A percentile compares a stretch with the other conserved stretches of the same genome.
These are phyloP conservation scores for Magnolia sinica DNA, from an alignment of 164 flowering plant species.

Conservation along the genomic window DNA sequence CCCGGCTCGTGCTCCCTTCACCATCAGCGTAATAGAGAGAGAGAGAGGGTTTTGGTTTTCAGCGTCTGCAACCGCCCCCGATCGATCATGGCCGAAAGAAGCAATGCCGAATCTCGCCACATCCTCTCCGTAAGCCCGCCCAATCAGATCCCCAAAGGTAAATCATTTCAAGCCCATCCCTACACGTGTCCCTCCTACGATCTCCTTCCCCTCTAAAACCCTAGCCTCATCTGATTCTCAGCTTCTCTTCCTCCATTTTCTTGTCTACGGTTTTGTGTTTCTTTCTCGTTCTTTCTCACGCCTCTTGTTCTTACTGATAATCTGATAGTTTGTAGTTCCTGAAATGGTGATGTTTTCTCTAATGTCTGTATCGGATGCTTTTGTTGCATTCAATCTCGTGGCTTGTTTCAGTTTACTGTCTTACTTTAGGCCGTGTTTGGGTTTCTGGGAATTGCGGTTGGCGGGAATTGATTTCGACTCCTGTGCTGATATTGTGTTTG, in stretches of 20 bases:
- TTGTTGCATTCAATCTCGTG: background rate
- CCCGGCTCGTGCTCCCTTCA: background rate
- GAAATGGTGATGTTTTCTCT: too few species aligned
- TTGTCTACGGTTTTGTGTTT: background rate
- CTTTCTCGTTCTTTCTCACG: background rate
- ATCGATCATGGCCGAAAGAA: slow-evolving; percentile 31
- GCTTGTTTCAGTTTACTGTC: background rate
- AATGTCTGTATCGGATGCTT: background rate
- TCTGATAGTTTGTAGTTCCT: too few species aligned
- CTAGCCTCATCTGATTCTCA: background rate
- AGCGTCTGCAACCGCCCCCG: background rate
- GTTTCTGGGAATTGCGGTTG: background rate
- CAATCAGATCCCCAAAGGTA: slow-evolving; percentile 60
- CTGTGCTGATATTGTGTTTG: too few species aligned
- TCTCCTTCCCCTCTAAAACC: background rate
- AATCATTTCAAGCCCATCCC: background rate
- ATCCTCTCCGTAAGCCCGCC: slow-evolving; percentile 40
- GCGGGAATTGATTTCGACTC: too few species aligned
- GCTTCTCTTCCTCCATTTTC: background rate
- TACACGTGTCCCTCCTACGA: too few species aligned
- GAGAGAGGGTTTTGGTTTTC: background rate
- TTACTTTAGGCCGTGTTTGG: background rate
- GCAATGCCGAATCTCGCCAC: slow-evolving; percentile 24
- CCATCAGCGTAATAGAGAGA: background rate
- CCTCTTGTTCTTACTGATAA: too few species aligned